Percentiles rank a stretch among this genome's conserved stretches.
phyloP scores from a whole-genome alignment of 345 rosid genomes.

The Carallia pectinifolia region DNA sequence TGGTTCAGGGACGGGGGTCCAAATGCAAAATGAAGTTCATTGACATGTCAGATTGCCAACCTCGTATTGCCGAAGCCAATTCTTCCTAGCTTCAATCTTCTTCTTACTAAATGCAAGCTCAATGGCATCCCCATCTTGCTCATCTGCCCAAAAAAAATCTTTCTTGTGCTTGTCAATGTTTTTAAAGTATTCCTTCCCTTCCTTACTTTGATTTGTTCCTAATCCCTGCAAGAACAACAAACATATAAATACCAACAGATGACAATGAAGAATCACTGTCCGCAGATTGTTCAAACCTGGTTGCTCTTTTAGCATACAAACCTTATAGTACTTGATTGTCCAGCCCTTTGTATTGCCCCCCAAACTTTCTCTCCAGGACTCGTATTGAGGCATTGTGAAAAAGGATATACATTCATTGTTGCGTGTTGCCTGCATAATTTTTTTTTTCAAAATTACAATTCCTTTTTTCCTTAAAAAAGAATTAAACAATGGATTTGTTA shows the following conservation, averaged over 20 bases:
- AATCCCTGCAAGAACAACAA: slow-evolving; percentile 55
- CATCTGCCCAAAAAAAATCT: slow-evolving; percentile 79
- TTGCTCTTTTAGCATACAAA: slow-evolving; percentile 27
- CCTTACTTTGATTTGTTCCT: slow-evolving; percentile 82
- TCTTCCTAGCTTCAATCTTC: slow-evolving; percentile 94
- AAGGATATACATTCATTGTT: slow-evolving; percentile 52
- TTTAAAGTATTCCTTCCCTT: slow-evolving; percentile 74
- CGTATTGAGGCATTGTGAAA: slow-evolving; percentile 93
- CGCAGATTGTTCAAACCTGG: not conserved
- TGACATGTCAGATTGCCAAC: slow-evolving; percentile 28
- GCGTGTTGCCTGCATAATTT: slow-evolving; percentile 58
- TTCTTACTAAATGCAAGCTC: slow-evolving; percentile 98
- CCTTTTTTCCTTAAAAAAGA: not conserved
- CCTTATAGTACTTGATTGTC: slow-evolving; percentile 96
- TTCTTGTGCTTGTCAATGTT: slow-evolving; percentile 64
- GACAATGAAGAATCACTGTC: not conserved
- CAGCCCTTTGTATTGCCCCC: slow-evolving; percentile 66
- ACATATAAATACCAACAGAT: not conserved
- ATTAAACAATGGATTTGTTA: not conserved
- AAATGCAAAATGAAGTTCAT: not conserved
- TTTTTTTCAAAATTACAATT: not conserved
- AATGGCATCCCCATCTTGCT: slow-evolving; percentile 83
- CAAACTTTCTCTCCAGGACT: slow-evolving; percentile 78
- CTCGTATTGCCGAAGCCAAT: slow-evolving; percentile 85
- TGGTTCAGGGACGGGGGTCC: not conserved